Evolutionary conservation across 1,139 yeast species (phyloP).

Genomic region (Yamadazyma sp.): DNA sequence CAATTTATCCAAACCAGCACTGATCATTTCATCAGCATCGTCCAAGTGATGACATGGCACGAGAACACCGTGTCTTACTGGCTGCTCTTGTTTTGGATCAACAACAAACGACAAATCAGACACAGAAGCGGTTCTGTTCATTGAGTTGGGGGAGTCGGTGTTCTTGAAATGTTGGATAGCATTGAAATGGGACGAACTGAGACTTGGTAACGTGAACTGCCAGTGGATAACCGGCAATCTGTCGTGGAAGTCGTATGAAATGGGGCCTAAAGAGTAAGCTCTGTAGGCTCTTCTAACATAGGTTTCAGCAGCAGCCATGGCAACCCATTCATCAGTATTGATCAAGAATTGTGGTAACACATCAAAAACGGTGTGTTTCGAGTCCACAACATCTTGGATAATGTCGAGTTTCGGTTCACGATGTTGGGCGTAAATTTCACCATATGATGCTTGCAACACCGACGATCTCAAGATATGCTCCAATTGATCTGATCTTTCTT

Average conservation of each 20-base stretch:
- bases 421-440: conserved; percentile 75
- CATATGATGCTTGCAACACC: conserved; percentile 85
- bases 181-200: conserved; percentile 64
- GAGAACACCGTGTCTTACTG: conserved; percentile 80
- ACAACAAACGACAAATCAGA: conserved; percentile 87
- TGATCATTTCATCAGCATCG: conserved; percentile 80
- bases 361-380: conserved; percentile 94
- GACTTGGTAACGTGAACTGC: conserved; percentile 85
- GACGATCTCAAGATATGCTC: conserved; percentile 93
- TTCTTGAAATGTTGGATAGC: conserved; percentile 56
- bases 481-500: conserved; percentile 94
- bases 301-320: conserved; percentile 95
- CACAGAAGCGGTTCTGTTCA: conserved; percentile 88
- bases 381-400: conserved; percentile 89
- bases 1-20: conserved; percentile 72
- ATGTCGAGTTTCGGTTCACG: conserved; percentile 79
- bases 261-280: conserved; percentile 84
- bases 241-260: conserved; percentile 61
- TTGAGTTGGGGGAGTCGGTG: conserved; percentile 29
- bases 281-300: conserved; percentile 96
- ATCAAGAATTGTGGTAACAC: conserved; percentile 89
- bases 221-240: conserved; percentile 75
- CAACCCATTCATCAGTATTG: conserved; percentile 82
- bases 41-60: conserved; percentile 83
- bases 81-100: conserved; percentile 55